These are phyloP conservation scores for Diplodia sapinea DNA, from an alignment of 2,329 filamentous ascomycete genomes.

Conservation along the genomic window DNA sequence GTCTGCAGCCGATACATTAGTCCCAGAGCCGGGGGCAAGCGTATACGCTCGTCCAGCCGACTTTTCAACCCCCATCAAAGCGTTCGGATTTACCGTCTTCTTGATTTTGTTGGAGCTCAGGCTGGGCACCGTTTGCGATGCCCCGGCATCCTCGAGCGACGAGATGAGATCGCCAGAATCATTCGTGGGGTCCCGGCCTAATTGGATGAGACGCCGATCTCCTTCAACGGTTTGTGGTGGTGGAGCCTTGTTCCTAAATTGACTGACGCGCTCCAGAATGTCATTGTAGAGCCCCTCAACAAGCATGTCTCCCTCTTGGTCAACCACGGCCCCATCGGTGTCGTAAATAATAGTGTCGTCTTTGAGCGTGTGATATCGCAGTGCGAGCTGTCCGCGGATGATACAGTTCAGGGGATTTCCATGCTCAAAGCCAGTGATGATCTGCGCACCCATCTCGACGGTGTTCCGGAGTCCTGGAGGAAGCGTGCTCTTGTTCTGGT, in stretches of 20 bases:
- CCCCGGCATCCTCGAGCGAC: slow-evolving; percentile 72
- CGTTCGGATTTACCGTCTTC: slow-evolving; percentile 33
- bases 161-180: slow-evolving; percentile 69
- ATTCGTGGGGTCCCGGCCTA: slow-evolving; percentile 73
- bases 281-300: slow-evolving; percentile 95
- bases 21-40: slow-evolving; percentile 70
- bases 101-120: slow-evolving; percentile 40
- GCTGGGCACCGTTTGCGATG: slow-evolving; percentile 53
- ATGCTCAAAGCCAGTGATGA: slow-evolving; percentile 94
- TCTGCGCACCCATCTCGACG: slow-evolving; percentile 97
- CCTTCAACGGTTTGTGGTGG: slow-evolving; percentile 77
- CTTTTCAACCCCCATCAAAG: slow-evolving; percentile 61
- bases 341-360: slow-evolving; percentile 90
- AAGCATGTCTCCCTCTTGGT: slow-evolving; percentile 73
- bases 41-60: slow-evolving; percentile 73
- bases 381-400: slow-evolving; percentile 84
- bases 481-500: slow-evolving; percentile 62
- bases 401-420: slow-evolving; percentile 94
- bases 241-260: slow-evolving; percentile 81
- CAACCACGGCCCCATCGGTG: slow-evolving; percentile 75
- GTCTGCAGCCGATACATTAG: slow-evolving; percentile 73
- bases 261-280: slow-evolving; percentile 86
- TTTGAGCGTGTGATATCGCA: slow-evolving; percentile 82
- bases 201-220: slow-evolving; percentile 79
- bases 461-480: slow-evolving; percentile 69